Conservation (phyloP, 140 eudicot species). For the Ambrosia hybrid region DNA sequence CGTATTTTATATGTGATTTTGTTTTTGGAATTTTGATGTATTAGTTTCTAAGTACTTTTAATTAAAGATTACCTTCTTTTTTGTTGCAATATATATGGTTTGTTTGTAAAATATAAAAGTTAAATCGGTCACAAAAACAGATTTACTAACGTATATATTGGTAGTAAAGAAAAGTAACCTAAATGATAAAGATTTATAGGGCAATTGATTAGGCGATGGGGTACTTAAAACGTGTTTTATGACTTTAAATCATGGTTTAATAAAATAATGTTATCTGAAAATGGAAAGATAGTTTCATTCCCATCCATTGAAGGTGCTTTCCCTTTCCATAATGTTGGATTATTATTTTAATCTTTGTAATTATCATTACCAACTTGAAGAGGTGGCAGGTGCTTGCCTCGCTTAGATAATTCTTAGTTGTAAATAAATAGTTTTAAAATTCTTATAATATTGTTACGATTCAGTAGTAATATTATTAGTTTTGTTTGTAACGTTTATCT, state of each 20-base stretch:
- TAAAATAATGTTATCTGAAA: slow-evolving; percentile 20
- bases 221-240: slow-evolving; percentile 17
- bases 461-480: not conserved
- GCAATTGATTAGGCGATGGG: slow-evolving; percentile 8
- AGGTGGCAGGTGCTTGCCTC: slow-evolving; percentile 1
- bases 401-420: not conserved
- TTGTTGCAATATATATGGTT: not conserved
- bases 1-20: slow-evolving; percentile 30
- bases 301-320: slow-evolving; percentile 37
- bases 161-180: not conserved
- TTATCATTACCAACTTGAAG: slow-evolving; percentile 8
- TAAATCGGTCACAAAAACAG: too few species aligned
- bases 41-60: not conserved
- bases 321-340: slow-evolving; percentile 14
- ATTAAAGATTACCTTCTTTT: not conserved
- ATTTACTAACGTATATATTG: not conserved
- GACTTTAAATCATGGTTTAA: slow-evolving; percentile 19
- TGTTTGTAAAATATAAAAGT: too few species aligned
- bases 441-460: not conserved
- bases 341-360: not conserved
- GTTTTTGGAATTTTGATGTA: slow-evolving; percentile 21
- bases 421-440: not conserved
- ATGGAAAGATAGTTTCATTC: slow-evolving; percentile 21
- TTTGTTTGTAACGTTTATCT: not conserved
- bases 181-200: not conserved